phyloP scores from a whole-genome alignment of 2,329 filamentous ascomycete species.

The Phaeosphaeria sp. region DNA sequence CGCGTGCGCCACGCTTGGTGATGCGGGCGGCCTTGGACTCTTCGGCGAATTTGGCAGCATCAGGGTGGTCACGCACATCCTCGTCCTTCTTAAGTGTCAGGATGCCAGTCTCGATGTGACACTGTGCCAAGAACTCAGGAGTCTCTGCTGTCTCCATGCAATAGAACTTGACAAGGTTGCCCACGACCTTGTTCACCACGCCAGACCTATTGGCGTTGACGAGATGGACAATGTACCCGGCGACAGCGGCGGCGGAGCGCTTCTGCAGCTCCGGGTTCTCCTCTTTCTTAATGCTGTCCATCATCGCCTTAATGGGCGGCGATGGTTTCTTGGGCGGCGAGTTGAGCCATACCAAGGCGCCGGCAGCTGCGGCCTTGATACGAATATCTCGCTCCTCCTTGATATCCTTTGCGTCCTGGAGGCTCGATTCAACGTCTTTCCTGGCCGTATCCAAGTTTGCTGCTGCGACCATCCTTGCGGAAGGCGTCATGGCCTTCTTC shows the following conservation, averaged over 20 bases:
- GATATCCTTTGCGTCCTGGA: constrained; percentile 78
- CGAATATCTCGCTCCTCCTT: constrained; percentile 86
- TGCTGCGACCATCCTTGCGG: constrained; percentile 83
- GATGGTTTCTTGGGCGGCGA: constrained; percentile 92
- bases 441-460: constrained; percentile 81
- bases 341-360: constrained; percentile 85
- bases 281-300: constrained; percentile 97
- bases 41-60: constrained; percentile 86
- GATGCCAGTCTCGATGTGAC: constrained; percentile 77
- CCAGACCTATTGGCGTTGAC: constrained; percentile 79
- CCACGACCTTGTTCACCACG: constrained; percentile 93
- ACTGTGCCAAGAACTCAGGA: constrained; percentile 89
- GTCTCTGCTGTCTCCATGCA: constrained; percentile 98
- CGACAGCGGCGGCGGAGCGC: constrained; percentile 84
- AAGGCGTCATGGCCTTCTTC: constrained; percentile 86
- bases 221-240: constrained; percentile 84
- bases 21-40: constrained; percentile 90
- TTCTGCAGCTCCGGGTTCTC: constrained; percentile 88
- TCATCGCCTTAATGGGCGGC: constrained; percentile 91
- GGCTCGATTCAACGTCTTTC: constrained; percentile 71
- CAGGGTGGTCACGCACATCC: constrained; percentile 89
- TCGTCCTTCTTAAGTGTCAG: constrained; percentile 97
- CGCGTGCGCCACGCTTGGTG: constrained; percentile 90
- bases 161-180: constrained; percentile 95
- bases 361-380: constrained; percentile 84